Evolutionary conservation across 164 flowering plant species (phyloP), one percentile per base, ranked within the genome.

Genomic region (Vitis vinifera): DNA sequence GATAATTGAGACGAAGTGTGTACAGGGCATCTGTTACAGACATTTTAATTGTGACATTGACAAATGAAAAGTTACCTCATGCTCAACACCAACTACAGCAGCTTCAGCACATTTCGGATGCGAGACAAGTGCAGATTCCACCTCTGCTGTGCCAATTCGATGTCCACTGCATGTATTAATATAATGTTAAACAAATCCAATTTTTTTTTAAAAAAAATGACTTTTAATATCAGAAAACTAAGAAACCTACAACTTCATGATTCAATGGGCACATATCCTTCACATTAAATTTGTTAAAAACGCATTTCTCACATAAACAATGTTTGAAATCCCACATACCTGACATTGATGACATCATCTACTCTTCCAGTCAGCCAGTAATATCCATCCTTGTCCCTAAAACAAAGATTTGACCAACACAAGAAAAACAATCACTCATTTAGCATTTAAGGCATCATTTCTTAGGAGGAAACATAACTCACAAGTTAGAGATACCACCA

Each of bases 321-420:
- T 4, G 7, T 37, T 37, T 37, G 51, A 15, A 47, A 13, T 8
- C 47, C 19, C 57, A 70, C 16, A 57, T 81, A 95, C 98, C 99
- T 96, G 78, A 96, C 98, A 70, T 96, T 96, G 76, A 93, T 96
- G 15, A 96, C 99, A 79, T 96, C 98, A 72, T 96, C 99, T 55
- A 96, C 99, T 79, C 99, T 89, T 79, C 99, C 99, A 50, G 98
- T 96, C 65, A 96, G 97, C 99, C 99, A 96, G 77, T 93, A 77
- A 70, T 92, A 96, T 57, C 98, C 99, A 86, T 96, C 97, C 71
- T 87, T 90, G 79, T 96, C 99, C 87, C 99, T 95, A 75, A 53
- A 62, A 73, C 14, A 69, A 47, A 71, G 63, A 63, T 30, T 11
- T 29, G 15, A 49, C 1, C 16, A 49, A 61, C 59, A 16, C 60